phyloP scores from a whole-genome alignment of 305 asterid genomes.

The Solanum hybrid region DNA sequence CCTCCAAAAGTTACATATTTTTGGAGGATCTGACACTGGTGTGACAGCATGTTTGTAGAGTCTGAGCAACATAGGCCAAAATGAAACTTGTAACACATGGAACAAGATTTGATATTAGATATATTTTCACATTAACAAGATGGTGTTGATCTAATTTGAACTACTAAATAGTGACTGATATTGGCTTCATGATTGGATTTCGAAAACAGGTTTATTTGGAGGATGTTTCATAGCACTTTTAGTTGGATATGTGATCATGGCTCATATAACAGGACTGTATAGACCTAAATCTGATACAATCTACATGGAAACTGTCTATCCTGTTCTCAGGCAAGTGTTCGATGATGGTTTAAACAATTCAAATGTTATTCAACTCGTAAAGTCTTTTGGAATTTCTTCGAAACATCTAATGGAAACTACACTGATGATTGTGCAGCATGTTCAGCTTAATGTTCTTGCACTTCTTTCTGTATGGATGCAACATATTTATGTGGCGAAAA shows the following conservation, averaged over 20 bases:
- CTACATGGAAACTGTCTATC: slow-evolving; percentile 93
- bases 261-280: slow-evolving; percentile 69
- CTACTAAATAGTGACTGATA: neutral
- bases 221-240: slow-evolving; percentile 75
- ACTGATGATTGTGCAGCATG: slow-evolving; percentile 51
- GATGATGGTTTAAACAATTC: neutral
- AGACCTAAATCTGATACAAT: slow-evolving; percentile 39
- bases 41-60: neutral
- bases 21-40: neutral
- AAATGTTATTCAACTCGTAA: neutral
- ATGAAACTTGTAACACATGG: neutral
- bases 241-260: slow-evolving; percentile 71
- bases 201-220: slow-evolving; percentile 49
- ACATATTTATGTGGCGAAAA: slow-evolving; percentile 84
- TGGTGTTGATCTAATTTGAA: neutral
- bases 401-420: neutral
- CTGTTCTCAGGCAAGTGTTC: slow-evolving; percentile 70
- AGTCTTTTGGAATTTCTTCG: neutral
- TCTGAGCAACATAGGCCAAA: neutral
- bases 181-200: neutral
- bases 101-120: neutral
- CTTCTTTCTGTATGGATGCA: slow-evolving; percentile 75
- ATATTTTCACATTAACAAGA: neutral
- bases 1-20: neutral
- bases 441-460: slow-evolving; percentile 79